Evolutionary conservation across 495 filamentous ascomycete species (phyloP).

Genomic region (Trichoderma erinaceum): DNA sequence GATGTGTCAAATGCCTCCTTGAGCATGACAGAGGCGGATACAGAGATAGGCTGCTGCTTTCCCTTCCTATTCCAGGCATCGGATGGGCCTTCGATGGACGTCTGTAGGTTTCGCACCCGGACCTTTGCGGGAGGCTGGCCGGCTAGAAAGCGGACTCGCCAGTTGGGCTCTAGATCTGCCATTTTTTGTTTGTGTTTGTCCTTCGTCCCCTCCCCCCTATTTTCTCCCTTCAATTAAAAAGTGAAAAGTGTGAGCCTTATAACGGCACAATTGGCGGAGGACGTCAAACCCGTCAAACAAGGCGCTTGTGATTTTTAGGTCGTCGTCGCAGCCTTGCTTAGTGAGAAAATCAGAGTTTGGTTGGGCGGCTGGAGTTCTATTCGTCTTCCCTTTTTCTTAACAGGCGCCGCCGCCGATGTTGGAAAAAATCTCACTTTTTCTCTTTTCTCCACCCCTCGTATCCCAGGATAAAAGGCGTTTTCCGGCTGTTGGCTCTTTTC

Average conservation of each 20-base stretch:
- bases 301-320: neutral
- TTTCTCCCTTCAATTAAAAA: neutral
- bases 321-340: neutral
- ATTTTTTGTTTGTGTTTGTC: neutral
- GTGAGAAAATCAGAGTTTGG: neutral
- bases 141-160: conserved; percentile 28
- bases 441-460: neutral
- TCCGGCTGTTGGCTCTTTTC: too few species aligned
- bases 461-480: too few species aligned
- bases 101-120: conserved; percentile 46
- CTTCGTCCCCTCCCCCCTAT: neutral
- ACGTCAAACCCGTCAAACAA: neutral
- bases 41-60: conserved; percentile 46
- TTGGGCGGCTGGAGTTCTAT: neutral
- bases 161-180: conserved; percentile 25
- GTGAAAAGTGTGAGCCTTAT: neutral
- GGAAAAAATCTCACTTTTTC: neutral
- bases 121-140: conserved; percentile 37
- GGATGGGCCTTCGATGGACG: conserved; percentile 31
- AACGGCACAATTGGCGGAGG: neutral
- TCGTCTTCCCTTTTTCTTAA: too few species aligned
- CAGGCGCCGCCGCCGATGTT: too few species aligned
- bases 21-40: conserved; percentile 48
- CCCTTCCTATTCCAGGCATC: conserved; percentile 53
- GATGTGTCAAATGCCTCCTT: conserved; percentile 40